Base-by-base conservation (phyloP, 2,329 filamentous ascomycete genomes). In the Colletotrichum tamarilloi region DNA sequence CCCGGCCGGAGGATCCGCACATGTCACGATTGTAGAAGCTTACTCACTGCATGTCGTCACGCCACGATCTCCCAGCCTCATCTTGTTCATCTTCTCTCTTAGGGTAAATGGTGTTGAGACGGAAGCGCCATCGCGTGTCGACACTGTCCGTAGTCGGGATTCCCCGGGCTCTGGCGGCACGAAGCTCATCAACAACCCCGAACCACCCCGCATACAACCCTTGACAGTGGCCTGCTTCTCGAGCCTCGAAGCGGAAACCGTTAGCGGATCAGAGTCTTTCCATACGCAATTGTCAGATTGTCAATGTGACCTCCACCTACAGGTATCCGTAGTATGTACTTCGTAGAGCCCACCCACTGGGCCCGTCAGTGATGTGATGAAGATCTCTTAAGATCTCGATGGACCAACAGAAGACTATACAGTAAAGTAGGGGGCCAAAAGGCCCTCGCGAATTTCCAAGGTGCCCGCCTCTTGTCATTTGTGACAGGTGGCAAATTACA, bases 331-430 rank as follows among this genome's bases (percentile, higher is more conserved):
- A 42, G 14, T 42, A 38, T 26, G 11, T 35, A 38, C 35, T 42
- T 42, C 32, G 11, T 9, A 30, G 19, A 65, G 59, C 56, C 60
- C 63, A 62, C 35, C 26, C 4, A n/a, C 22, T 46, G 28, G 58
- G 32, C 55, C 35, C 35, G n/a, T 26, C 49, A 59, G 35, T 72
- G 69, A 72, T 28, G 35, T 72, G 69, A 72, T 28, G 32, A 14
- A 64, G 59, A 72, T 69, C 66, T 24, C 42, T 52, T 28, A 68
- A 62, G 64, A 72, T 72, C 70, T 69, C 59, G 42, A 72, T 64
- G 59, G 66, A 49, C 66, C 66, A 65, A 58, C 69, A 72, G 14
- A 68, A 14, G 22, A 64, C 42, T 53, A 42, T 16, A 19, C 38
- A 42, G 38, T 57, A 22, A 5, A 8, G 30, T 57, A 28, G 14